Conservation (phyloP, 306 rosid genomes). For the Begonia loranthoides region DNA sequence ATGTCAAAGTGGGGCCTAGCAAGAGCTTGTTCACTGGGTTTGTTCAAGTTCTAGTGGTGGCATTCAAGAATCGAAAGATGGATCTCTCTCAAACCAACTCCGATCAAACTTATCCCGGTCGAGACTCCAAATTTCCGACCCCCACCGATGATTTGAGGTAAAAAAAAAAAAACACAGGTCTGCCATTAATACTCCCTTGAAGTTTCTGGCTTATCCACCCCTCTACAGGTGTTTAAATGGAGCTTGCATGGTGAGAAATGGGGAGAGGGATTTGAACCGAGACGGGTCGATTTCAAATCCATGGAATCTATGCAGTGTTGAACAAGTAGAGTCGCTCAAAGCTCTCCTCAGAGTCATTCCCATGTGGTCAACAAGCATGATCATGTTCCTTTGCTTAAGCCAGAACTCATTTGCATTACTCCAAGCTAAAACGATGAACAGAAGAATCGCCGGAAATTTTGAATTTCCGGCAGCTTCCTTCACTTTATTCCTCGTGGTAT, state of each 20-base stretch:
- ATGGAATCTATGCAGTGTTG: conserved; percentile 8
- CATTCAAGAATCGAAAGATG: conserved; percentile 22
- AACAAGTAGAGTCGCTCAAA: conserved; percentile 9
- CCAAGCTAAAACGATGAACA: conserved; percentile 6
- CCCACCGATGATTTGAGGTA: conserved; percentile 31
- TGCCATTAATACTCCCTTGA: background rate
- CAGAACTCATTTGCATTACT: conserved; percentile 2
- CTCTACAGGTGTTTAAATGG: conserved; percentile 5
- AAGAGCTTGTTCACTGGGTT: conserved; percentile 19
- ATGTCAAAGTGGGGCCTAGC: conserved; percentile 18
- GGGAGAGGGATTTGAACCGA: conserved; percentile 3
- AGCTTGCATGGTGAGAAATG: conserved; percentile 2
- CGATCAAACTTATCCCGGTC: conserved; percentile 17
- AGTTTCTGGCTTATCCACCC: too few species aligned
- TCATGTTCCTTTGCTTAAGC: conserved; percentile 3
- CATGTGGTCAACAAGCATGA: conserved; percentile 7
- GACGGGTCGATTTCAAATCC: conserved; percentile 4
- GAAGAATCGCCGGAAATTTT: background rate
- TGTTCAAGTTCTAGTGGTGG: conserved; percentile 22
- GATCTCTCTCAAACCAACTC: conserved; percentile 9
- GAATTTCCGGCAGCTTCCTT: conserved; percentile 2
- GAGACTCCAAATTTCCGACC: conserved; percentile 7
- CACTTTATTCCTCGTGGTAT: background rate
- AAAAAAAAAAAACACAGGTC: background rate
- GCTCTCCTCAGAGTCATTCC: conserved; percentile 2